Base-by-base conservation (phyloP, 2,329 filamentous ascomycete genomes). In the Hypoxylon sp. region DNA sequence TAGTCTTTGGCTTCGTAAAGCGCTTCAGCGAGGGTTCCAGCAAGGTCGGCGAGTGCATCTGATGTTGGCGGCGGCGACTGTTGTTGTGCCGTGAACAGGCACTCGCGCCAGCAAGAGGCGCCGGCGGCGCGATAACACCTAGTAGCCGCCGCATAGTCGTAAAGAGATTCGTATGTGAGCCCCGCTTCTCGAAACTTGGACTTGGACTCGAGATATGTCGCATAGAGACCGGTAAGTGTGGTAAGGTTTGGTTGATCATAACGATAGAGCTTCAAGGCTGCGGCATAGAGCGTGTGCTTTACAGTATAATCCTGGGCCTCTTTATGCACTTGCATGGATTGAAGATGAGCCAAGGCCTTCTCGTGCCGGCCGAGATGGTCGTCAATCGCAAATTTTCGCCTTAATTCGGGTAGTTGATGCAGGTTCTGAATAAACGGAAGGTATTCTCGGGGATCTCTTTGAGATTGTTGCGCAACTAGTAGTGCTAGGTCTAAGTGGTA, bases 381-480 rank as follows among this genome's bases (percentile, higher is more conserved):
- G 77, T 99, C 96, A 58, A 99, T 97, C 46, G 90, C 89, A 73
- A 94, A 97, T 58, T 90, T 87, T 47, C 93, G 90, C 19, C 94
- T 89, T 10, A 92, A 80, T 10, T 88, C 85, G 0, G 91, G 82
- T 73, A 97, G 86, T 67, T 90, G 86, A 78, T 98, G 93, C 2
- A 99, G 86, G 37, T 90, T 90, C 76, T 97, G 94, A 55, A 99
- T 89, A 77, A 98, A 98, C 3, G 96, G 96, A 6, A 98, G 87
- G 74, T 99, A 99, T 79, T 99, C 96, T 73, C 94, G 86, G 1
- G 96, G 96, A 74, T 99, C 96, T 77, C 95, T 93, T 80, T 99
- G 96, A 0, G 94, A 96, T 77, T 98, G 94, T 77, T 99, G 96
- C 0, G 96, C 96, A 11, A 99, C 93, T 5, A 98, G 85, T 10